Conservation (phyloP, 176 grass and related monocot species). For the Eremochloa ophiuroides region DNA sequence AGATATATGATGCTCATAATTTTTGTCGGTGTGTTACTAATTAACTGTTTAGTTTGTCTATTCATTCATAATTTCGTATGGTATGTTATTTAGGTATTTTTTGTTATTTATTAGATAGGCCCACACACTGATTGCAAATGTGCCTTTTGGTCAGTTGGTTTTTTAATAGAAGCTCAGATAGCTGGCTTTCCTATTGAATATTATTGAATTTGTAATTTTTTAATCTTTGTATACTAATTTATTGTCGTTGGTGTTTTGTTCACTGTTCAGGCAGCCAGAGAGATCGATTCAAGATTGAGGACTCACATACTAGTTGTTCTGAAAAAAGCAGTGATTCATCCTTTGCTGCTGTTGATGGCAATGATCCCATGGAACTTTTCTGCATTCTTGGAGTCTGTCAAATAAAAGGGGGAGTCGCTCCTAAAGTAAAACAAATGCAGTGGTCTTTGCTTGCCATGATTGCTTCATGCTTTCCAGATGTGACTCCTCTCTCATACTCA, state of each 20-base stretch:
- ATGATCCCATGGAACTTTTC: constrained; percentile 75
- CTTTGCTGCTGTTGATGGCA: constrained; percentile 38
- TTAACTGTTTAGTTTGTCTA: too few relatives aligned
- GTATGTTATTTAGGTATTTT: not conserved
- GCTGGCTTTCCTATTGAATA: constrained; percentile 69
- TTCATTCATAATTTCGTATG: too few relatives aligned
- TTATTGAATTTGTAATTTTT: constrained; percentile 67
- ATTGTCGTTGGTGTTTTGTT: constrained; percentile 33
- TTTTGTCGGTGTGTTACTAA: too few relatives aligned
- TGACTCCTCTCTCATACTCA: constrained; percentile 68
- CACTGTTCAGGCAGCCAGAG: constrained; percentile 76
- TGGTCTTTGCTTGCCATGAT: constrained; percentile 87
- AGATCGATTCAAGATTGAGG: constrained; percentile 79
- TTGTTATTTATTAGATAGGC: constrained; percentile 8
- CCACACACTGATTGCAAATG: not conserved
- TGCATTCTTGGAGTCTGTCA: constrained; percentile 60
- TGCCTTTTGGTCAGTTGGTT: constrained; percentile 81
- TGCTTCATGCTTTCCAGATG: constrained; percentile 91
- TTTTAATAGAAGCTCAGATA: constrained; percentile 88
- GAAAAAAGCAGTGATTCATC: constrained; percentile 48
- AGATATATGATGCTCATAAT: too few relatives aligned
- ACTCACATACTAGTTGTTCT: constrained; percentile 82
- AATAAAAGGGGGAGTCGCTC: constrained; percentile 83
- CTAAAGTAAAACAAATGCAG: constrained; percentile 76
- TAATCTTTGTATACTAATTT: constrained; percentile 25